Evolutionary conservation across 176 grass and related monocot species (phyloP).

Genomic region (Musa itinerans): DNA sequence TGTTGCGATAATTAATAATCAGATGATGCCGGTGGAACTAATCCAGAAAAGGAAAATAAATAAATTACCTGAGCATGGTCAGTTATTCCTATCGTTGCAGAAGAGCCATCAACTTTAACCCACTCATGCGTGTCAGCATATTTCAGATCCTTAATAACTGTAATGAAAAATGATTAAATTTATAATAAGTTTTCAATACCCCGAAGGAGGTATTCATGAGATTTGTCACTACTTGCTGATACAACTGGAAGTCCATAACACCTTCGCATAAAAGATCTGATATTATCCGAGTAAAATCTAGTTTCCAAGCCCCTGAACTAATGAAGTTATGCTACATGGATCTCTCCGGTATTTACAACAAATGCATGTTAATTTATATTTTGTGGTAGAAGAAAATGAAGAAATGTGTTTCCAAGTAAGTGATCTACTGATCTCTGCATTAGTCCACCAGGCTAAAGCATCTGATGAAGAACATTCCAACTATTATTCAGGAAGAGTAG

Average conservation of each 20-base stretch:
- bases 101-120: constrained; percentile 75
- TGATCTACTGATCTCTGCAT: too few relatives aligned
- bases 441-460: neutral
- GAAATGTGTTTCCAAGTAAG: neutral
- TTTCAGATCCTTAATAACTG: constrained; percentile 86
- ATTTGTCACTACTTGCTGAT: neutral
- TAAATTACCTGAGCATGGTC: constrained; percentile 86
- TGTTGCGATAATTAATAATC: neutral
- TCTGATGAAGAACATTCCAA: neutral
- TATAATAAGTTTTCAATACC: neutral
- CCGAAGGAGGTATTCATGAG: constrained; percentile 1
- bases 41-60: neutral
- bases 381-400: neutral
- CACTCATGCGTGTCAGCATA: constrained; percentile 93
- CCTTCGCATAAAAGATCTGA: neutral
- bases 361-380: neutral
- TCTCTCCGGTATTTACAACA: neutral
- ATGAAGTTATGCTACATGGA: neutral
- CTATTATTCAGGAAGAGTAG: neutral
- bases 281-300: neutral
- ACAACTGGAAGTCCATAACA: neutral
- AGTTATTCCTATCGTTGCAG: constrained; percentile 80
- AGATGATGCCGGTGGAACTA: neutral
- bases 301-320: neutral
- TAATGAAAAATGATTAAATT: constrained; percentile 10